Base-by-base conservation (phyloP, 148 eudicot species). In the Fagopyrum esculentum region DNA sequence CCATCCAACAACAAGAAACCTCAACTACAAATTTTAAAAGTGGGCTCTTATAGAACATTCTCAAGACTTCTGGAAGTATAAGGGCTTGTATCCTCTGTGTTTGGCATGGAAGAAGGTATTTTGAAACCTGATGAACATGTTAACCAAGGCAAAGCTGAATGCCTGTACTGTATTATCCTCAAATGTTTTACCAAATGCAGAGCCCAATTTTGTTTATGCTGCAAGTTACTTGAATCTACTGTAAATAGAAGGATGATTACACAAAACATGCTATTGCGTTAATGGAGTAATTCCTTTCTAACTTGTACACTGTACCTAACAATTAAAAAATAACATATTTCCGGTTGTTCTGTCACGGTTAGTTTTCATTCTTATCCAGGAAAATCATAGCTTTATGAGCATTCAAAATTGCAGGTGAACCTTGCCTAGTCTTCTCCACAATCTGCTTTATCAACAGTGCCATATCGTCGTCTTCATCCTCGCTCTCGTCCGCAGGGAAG, bases 401-500 rank as follows among this genome's bases (percentile, higher is more conserved):
- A 74, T 84, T 81, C 73, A 91, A 79, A 78, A 91, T 78, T 9
- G 85, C 93, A 63, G 96, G 90, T 77, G 98, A 91, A 49, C 92
- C 91, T 83, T 86, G 86, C 75, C 87, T 82, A 30, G 93, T 85
- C 79, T 86, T 94, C 88, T 90, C 97, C 56, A 94, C 90, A 79
- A 91, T 88, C 78, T 91, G 91, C 81, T 84, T 84, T 75, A 94
- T 94, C 81, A 94, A 79, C 69, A 87, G 70, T 82, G 1, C 29
- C 77, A 81, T 81, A 57, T 90, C 96, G 9, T 79, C 84, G 81
- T 76, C 82, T 26, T 50, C 73, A 1, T 51, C 61, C 4, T 77
- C 49, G 10, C 80, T 15, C 29, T 71, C 88, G 61, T 85, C 89
- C 44, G 73, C 48, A 64, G 73, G 30, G 12, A 43, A 17, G 48